These are phyloP conservation scores for Colletotrichum costaricense DNA, from an alignment of 2,329 filamentous ascomycete genomes.

Conservation along the genomic window DNA sequence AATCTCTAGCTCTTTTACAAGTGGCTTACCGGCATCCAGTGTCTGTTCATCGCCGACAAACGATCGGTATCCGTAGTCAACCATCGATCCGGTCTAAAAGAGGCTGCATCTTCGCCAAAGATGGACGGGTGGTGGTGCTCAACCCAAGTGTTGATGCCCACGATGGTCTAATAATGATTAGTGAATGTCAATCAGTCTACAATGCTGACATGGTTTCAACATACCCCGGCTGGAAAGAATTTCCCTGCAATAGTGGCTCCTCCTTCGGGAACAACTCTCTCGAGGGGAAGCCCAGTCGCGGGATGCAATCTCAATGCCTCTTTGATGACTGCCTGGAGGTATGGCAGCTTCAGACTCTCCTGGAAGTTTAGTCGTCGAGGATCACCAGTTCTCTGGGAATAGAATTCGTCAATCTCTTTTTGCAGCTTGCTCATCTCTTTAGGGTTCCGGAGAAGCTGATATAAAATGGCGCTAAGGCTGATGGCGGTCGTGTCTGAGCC, in stretches of 20 bases:
- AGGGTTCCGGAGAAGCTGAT: conserved; percentile 36
- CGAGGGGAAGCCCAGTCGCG: conserved; percentile 58
- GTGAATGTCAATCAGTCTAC: neutral
- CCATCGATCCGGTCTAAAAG: conserved; percentile 54
- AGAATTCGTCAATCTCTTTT: conserved; percentile 49
- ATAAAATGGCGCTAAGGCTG: conserved; percentile 45
- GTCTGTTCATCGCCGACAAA: conserved; percentile 30
- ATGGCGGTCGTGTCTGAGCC: conserved; percentile 51
- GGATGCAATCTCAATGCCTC: conserved; percentile 63
- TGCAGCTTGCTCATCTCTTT: conserved; percentile 43
- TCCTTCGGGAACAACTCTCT: conserved; percentile 56
- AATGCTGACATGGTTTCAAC: neutral
- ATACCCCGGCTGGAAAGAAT: conserved; percentile 44
- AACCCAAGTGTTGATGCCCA: conserved; percentile 56
- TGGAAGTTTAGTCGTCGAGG: conserved; percentile 39
- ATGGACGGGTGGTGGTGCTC: conserved; percentile 50
- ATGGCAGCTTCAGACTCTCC: conserved; percentile 48
- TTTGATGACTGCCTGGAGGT: conserved; percentile 64
- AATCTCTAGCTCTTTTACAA: too few species aligned
- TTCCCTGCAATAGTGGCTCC: conserved; percentile 53
- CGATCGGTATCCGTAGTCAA: conserved; percentile 38
- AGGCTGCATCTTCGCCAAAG: conserved; percentile 48
- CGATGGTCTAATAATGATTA: conserved; percentile 38
- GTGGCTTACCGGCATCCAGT: conserved; percentile 18
- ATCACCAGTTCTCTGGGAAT: conserved; percentile 1